Percentiles rank a stretch among this genome's conserved stretches.
Evolutionary conservation across 495 filamentous ascomycete species (phyloP).

Genomic region (Aspergillus bridgeri): DNA sequence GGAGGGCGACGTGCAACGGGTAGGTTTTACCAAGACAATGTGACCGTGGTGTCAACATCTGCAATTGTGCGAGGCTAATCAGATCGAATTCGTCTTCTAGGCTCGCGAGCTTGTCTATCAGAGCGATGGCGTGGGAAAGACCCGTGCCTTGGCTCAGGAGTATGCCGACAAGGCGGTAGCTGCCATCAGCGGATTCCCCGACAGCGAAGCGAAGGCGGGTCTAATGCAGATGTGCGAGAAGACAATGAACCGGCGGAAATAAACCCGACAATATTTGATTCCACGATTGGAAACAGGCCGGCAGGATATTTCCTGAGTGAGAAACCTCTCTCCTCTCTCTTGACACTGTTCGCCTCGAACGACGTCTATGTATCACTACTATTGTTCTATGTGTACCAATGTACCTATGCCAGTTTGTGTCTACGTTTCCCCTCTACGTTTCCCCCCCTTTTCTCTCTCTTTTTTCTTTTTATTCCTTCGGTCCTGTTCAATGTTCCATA

Average conservation of each 20-base stretch:
- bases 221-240: constrained; percentile 91
- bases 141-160: constrained; percentile 80
- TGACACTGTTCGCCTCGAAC: background rate
- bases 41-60: background rate
- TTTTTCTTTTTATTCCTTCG: background rate
- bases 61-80: background rate
- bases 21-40: constrained; percentile 38
- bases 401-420: background rate
- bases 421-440: background rate
- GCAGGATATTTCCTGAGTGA: background rate
- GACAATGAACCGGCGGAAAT: constrained; percentile 86
- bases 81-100: constrained; percentile 41
- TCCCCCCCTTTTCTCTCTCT: too few species aligned
- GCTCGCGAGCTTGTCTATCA: constrained; percentile 77
- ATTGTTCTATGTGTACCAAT: background rate
- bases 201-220: constrained; percentile 87
- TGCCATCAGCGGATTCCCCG: constrained; percentile 77
- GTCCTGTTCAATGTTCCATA: background rate
- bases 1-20: constrained; percentile 79
- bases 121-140: constrained; percentile 87
- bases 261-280: constrained; percentile 9
- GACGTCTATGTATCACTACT: background rate
- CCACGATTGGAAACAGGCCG: too few species aligned
- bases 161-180: constrained; percentile 85
- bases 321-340: background rate